Percentiles rank a stretch among this genome's conserved stretches.
Conservation (phyloP, 2,329 filamentous ascomycete species). For the Apiospora pterosperma region DNA sequence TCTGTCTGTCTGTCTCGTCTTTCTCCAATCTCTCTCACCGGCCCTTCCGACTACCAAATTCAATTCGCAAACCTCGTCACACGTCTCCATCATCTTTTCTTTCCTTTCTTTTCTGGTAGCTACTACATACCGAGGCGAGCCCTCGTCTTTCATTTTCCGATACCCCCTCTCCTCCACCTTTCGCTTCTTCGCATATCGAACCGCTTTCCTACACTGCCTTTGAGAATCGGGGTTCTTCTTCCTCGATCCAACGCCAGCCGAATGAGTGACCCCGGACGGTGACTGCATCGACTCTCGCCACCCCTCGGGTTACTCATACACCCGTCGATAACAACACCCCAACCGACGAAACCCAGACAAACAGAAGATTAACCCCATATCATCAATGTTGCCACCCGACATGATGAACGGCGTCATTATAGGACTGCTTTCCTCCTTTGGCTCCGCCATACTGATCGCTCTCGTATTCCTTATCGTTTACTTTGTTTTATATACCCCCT, state of each 20-base stretch:
- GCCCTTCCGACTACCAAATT: not conserved
- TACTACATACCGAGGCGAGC: not conserved
- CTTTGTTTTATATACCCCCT: constrained; percentile 87
- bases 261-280: constrained; percentile 11
- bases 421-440: constrained; percentile 90
- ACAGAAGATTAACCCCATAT: not conserved
- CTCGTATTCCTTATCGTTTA: constrained; percentile 80
- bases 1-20: not conserved
- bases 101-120: not conserved
- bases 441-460: constrained; percentile 81
- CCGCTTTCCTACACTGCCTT: not conserved
- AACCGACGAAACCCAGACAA: constrained; percentile 1
- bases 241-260: constrained; percentile 7
- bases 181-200: not conserved
- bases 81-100: not conserved
- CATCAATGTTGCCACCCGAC: constrained; percentile 2
- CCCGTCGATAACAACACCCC: not conserved
- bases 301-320: constrained; percentile 4
- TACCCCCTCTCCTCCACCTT: not conserved
- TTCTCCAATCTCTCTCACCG: constrained; percentile 1
- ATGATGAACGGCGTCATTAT: constrained; percentile 77
- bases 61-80: not conserved
- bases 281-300: constrained; percentile 6
- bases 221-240: constrained; percentile 4
- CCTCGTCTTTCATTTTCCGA: not conserved